phyloP scores from a whole-genome alignment of 179 eudicot species.

The Dionaea muscipula region DNA sequence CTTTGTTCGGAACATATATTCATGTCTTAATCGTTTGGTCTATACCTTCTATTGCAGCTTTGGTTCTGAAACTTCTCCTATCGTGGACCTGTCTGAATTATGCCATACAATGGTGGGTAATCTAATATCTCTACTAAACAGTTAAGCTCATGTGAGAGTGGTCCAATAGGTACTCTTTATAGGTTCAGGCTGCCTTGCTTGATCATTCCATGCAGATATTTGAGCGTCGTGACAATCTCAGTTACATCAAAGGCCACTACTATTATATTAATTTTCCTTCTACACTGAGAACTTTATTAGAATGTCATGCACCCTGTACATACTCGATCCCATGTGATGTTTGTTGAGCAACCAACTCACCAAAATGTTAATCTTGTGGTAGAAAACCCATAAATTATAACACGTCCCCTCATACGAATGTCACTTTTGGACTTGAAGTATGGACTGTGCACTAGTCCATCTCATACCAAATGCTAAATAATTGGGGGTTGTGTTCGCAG shows the following conservation, averaged over 20 bases:
- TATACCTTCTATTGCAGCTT: constrained; percentile 41
- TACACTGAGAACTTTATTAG: too few relatives aligned
- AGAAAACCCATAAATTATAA: too few relatives aligned
- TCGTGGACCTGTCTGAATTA: constrained; percentile 54
- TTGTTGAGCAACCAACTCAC: too few relatives aligned
- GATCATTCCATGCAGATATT: not conserved
- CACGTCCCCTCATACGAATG: too few relatives aligned
- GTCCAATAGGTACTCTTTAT: not conserved
- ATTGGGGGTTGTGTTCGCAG: too few relatives aligned
- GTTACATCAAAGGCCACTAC: not conserved
- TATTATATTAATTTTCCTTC: not conserved
- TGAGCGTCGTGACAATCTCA: not conserved
- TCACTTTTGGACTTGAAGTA: too few relatives aligned
- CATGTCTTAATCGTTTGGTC: constrained; percentile 3
- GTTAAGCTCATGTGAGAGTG: not conserved
- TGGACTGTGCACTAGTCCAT: too few relatives aligned
- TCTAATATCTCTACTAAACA: constrained; percentile 1
- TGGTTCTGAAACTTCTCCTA: constrained; percentile 69
- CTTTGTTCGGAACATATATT: too few relatives aligned
- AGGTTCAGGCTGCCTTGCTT: not conserved
- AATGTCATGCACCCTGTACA: too few relatives aligned
- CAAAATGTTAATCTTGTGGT: too few relatives aligned
- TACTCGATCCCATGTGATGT: too few relatives aligned
- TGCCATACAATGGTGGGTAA: constrained; percentile 69
- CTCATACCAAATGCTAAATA: too few relatives aligned